These are phyloP conservation scores for Aphanoascus verrucosus DNA, from an alignment of 2,329 filamentous ascomycete species.

Conservation along the genomic window DNA sequence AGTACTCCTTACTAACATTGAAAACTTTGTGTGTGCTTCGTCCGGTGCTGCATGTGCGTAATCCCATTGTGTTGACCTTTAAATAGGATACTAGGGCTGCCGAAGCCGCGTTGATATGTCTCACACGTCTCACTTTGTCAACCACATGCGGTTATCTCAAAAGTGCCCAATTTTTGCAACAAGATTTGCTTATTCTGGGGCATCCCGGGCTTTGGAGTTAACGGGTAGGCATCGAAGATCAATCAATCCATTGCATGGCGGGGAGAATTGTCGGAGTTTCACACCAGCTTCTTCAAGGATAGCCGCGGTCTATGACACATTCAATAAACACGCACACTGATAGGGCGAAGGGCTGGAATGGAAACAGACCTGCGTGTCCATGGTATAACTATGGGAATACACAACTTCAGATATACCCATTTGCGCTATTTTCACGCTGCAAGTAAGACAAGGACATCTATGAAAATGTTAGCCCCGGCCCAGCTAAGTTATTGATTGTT, in stretches of 20 bases:
- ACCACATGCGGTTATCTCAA: too few species aligned
- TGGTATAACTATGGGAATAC: slow-evolving; percentile 86
- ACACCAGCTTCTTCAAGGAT: slow-evolving; percentile 80
- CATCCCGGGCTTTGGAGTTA: slow-evolving; percentile 22
- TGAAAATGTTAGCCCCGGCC: slow-evolving; percentile 3
- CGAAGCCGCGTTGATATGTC: too few species aligned
- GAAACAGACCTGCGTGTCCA: slow-evolving; percentile 58
- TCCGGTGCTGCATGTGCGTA: too few species aligned
- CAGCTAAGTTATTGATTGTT: neutral
- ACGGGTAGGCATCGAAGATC: slow-evolving; percentile 40
- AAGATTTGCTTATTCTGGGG: neutral
- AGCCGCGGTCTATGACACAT: slow-evolving; percentile 49
- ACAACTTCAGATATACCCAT: slow-evolving; percentile 94
- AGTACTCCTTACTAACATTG: too few species aligned
- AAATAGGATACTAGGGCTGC: too few species aligned
- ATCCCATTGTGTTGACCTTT: too few species aligned
- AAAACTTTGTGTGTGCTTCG: too few species aligned
- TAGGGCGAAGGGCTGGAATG: slow-evolving; percentile 12
- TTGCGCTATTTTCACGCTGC: slow-evolving; percentile 96
- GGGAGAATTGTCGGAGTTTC: slow-evolving; percentile 73
- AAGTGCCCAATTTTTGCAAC: too few species aligned
- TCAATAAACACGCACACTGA: neutral
- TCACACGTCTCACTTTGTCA: too few species aligned
- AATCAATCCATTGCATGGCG: slow-evolving; percentile 57
- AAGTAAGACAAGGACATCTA: slow-evolving; percentile 85